phyloP scores from a whole-genome alignment of 1,284 basidiomycete species.

The Neonothopanus nambi region DNA sequence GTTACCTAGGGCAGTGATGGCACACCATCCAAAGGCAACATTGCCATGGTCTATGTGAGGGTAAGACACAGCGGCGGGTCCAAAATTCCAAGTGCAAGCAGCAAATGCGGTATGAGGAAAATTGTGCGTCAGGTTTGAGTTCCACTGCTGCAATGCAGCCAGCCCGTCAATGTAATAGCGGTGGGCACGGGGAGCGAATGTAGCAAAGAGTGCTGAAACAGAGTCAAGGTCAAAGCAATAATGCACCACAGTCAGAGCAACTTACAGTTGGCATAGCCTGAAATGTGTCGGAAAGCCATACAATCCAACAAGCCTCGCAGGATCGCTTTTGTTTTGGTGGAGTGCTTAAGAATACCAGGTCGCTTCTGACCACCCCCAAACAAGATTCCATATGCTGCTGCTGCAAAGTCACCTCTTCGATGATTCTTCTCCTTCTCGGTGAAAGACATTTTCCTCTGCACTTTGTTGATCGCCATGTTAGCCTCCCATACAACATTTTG shows the following conservation, averaged over 20 bases:
- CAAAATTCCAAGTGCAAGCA: slow-evolving; percentile 1
- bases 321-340: too few relatives aligned
- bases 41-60: background rate
- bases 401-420: background rate
- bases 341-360: too few relatives aligned
- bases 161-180: background rate
- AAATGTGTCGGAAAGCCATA: background rate
- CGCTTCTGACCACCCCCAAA: background rate
- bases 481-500: background rate
- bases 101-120: background rate
- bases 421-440: slow-evolving; percentile 1
- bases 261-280: background rate
- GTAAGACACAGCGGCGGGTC: background rate
- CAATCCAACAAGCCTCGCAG: too few relatives aligned
- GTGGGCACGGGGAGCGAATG: background rate
- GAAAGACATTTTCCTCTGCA: background rate
- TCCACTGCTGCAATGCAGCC: background rate
- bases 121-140: background rate
- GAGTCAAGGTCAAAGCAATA: background rate
- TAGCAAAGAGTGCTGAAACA: background rate
- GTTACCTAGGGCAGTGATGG: background rate
- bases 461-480: background rate
- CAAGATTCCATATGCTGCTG: background rate
- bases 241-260: too few relatives aligned
- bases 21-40: background rate